Percentiles rank a stretch among this genome's conserved stretches.
These are phyloP conservation scores for Postia placenta DNA, from an alignment of 768 basidiomycete species.

Conservation along the genomic window DNA sequence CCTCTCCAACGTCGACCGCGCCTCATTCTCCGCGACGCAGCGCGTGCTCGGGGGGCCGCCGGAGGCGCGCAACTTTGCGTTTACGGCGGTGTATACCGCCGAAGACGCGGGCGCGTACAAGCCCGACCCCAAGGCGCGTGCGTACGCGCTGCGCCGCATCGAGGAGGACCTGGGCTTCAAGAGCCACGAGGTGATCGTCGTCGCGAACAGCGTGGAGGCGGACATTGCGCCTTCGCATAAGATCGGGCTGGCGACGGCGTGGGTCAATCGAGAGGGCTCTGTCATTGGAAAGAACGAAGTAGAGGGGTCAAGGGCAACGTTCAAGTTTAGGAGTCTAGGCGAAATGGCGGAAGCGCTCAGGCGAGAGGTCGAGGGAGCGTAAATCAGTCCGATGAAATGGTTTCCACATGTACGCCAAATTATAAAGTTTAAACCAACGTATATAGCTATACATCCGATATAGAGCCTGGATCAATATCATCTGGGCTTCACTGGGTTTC, in stretches of 20 bases:
- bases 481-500: too few relatives aligned
- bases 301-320: constrained; percentile 19
- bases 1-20: constrained; percentile 69
- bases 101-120: constrained; percentile 73
- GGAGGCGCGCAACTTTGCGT: constrained; percentile 38
- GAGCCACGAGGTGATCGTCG: constrained; percentile 50
- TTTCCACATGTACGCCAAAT: too few relatives aligned
- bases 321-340: constrained; percentile 49
- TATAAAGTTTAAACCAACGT: too few relatives aligned
- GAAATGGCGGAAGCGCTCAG: constrained; percentile 57
- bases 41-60: constrained; percentile 33
- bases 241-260: constrained; percentile 53
- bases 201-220: constrained; percentile 62
- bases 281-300: constrained; percentile 35
- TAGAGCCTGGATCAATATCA: too few relatives aligned
- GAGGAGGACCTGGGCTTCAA: constrained; percentile 23
- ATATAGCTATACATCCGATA: too few relatives aligned
- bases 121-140: constrained; percentile 52
- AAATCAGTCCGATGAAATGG: too few relatives aligned
- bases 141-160: constrained; percentile 38
- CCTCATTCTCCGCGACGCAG: constrained; percentile 57
- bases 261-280: constrained; percentile 51
- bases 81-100: constrained; percentile 63
- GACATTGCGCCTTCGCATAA: constrained; percentile 59
- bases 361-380: constrained; percentile 24